These are phyloP conservation scores for Coccomyxa sp. DNA, from an alignment of 139 green algal genomes.

Conservation along the genomic window DNA sequence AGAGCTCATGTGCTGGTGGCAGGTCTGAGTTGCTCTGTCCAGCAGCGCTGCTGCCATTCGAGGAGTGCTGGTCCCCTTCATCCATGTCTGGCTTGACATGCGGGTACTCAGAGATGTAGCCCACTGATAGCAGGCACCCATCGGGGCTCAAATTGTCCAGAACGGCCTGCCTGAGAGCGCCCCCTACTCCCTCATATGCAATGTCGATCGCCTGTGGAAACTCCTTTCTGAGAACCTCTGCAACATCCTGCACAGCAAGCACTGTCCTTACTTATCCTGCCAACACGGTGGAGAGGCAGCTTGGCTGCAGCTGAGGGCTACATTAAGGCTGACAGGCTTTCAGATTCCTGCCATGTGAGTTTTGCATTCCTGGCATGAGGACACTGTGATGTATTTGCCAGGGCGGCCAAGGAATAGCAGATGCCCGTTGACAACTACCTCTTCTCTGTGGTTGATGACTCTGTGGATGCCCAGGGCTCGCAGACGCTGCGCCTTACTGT, in stretches of 20 bases:
- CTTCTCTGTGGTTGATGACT: conserved; percentile 41
- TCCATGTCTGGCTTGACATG: conserved; percentile 19
- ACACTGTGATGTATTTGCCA: too few relatives aligned
- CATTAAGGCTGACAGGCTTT: neutral
- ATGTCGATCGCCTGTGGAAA: conserved; percentile 49
- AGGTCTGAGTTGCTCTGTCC: conserved; percentile 2
- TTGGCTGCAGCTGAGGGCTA: neutral
- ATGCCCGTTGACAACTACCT: too few relatives aligned
- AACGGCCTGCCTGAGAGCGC: conserved; percentile 32
- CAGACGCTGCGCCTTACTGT: conserved; percentile 32
- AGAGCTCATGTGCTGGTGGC: conserved; percentile 29
- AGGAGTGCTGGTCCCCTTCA: too few relatives aligned
- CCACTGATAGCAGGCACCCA: conserved; percentile 50
- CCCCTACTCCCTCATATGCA: conserved; percentile 72
- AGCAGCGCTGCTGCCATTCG: neutral
- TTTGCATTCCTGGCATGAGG: neutral
- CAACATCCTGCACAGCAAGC: conserved; percentile 38
- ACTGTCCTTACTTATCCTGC: too few relatives aligned
- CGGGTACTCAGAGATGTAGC: conserved; percentile 69
- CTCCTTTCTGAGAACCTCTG: conserved; percentile 33
- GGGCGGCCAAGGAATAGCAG: too few relatives aligned
- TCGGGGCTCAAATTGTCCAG: conserved; percentile 38
- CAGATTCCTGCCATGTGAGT: neutral
- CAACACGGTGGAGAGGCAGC: neutral
- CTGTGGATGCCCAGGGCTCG: conserved; percentile 21